These are phyloP conservation scores for Candida mesenterica DNA, from an alignment of 1,139 yeast genomes.

Conservation along the genomic window DNA sequence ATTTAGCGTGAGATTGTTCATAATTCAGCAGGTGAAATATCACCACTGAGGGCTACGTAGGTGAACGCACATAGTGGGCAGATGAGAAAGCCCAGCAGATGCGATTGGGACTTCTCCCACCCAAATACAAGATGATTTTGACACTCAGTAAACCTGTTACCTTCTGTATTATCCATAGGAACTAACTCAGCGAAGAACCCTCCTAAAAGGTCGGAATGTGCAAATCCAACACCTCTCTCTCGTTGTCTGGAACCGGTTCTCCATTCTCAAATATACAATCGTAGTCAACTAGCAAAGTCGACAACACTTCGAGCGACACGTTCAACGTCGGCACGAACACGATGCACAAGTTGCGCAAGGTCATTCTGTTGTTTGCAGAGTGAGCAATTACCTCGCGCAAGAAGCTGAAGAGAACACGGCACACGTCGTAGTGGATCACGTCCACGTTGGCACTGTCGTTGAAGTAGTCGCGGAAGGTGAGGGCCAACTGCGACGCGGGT, in stretches of 20 bases:
- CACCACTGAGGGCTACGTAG: no score
- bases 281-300: constrained; percentile 63
- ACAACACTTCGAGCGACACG: constrained; percentile 63
- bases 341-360: constrained; percentile 70
- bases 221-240: constrained; percentile 40
- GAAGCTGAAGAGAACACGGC: constrained; percentile 66
- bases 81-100: no score
- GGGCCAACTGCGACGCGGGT: constrained; percentile 25
- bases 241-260: constrained; percentile 38
- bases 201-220: constrained; percentile 41
- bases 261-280: constrained; percentile 60
- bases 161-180: no score
- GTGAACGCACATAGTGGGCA: no score
- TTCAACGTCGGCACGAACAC: constrained; percentile 85
- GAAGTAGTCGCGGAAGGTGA: constrained; percentile 32
- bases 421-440: constrained; percentile 54
- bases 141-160: not conserved
- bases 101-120: no score
- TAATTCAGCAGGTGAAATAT: no score
- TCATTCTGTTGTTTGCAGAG: constrained; percentile 77
- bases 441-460: constrained; percentile 26
- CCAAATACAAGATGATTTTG: no score
- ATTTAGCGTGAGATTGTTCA: no score
- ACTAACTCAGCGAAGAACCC: no score
- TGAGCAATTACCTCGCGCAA: constrained; percentile 64